These are phyloP conservation scores for Pholiota molesta DNA, from an alignment of 768 basidiomycete species.

Conservation along the genomic window DNA sequence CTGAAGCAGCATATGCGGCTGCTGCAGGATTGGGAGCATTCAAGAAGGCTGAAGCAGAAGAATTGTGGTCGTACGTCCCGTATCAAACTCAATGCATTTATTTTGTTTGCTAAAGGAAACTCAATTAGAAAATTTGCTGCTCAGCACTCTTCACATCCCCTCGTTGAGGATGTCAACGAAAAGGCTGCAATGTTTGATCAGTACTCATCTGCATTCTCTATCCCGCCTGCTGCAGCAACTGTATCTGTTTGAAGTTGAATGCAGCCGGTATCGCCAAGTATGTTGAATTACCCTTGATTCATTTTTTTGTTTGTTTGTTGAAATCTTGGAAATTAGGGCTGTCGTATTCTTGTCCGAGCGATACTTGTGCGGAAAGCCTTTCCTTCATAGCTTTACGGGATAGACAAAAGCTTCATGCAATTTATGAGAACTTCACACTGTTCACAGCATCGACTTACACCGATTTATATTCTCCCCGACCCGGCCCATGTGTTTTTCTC, in stretches of 20 bases:
- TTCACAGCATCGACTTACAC: too few relatives aligned
- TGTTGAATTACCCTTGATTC: not conserved
- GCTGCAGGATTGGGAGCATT: slow-evolving; percentile 59
- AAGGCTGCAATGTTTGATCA: slow-evolving; percentile 71
- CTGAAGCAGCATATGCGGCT: slow-evolving; percentile 68
- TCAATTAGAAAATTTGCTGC: slow-evolving; percentile 39
- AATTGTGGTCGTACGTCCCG: slow-evolving; percentile 64
- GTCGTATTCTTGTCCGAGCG: not conserved
- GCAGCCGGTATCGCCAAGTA: not conserved
- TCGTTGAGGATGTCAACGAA: slow-evolving; percentile 60
- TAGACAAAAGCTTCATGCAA: too few relatives aligned
- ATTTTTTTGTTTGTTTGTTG: not conserved
- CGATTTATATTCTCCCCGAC: too few relatives aligned
- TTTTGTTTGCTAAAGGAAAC: slow-evolving; percentile 14
- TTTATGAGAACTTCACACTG: too few relatives aligned
- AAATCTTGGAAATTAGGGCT: not conserved
- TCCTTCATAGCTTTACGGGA: too few relatives aligned
- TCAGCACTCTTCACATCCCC: slow-evolving; percentile 70
- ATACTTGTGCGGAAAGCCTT: too few relatives aligned
- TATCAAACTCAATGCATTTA: not conserved
- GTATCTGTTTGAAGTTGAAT: slow-evolving; percentile 13
- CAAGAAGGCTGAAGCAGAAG: slow-evolving; percentile 66
- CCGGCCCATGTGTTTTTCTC: not conserved
- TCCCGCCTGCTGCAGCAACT: slow-evolving; percentile 46
- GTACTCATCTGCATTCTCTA: slow-evolving; percentile 55